Evolutionary conservation across 1,284 basidiomycete species (phyloP).

Genomic region (Ustilago shanxiensis): DNA sequence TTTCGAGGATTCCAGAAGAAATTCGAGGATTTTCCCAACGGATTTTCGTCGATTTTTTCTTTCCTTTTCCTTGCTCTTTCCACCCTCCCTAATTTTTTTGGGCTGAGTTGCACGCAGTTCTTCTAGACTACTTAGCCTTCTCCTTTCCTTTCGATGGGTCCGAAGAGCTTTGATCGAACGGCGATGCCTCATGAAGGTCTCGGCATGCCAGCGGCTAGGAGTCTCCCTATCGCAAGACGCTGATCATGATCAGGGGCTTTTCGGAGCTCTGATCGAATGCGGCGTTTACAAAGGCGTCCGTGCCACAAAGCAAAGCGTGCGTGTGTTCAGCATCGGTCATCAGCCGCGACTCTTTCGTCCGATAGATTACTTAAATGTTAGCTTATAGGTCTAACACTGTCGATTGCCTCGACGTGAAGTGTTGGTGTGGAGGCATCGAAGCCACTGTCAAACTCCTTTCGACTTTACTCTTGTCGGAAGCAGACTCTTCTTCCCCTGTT

Average conservation of each 20-base stretch:
- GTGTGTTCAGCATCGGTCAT: not conserved
- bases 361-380: too few relatives aligned
- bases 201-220: too few relatives aligned
- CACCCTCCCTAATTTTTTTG: constrained; percentile 2
- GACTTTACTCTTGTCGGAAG: not conserved
- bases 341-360: not conserved
- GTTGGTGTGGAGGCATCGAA: constrained; percentile 26
- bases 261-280: not conserved
- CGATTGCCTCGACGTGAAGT: too few relatives aligned
- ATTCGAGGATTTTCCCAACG: constrained; percentile 5
- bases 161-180: too few relatives aligned
- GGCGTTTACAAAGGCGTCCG: not conserved
- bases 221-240: not conserved
- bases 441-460: not conserved
- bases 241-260: not conserved
- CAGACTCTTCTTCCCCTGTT: not conserved
- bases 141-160: too few relatives aligned
- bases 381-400: too few relatives aligned
- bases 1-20: constrained; percentile 12
- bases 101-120: not conserved
- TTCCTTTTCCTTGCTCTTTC: not conserved
- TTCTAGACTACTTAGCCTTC: too few relatives aligned
- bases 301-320: not conserved
- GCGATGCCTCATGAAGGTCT: too few relatives aligned
- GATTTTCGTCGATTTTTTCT: not conserved